Conservation (phyloP, 176 grass and related monocot genomes). For the Tillandsia fasciculata region DNA sequence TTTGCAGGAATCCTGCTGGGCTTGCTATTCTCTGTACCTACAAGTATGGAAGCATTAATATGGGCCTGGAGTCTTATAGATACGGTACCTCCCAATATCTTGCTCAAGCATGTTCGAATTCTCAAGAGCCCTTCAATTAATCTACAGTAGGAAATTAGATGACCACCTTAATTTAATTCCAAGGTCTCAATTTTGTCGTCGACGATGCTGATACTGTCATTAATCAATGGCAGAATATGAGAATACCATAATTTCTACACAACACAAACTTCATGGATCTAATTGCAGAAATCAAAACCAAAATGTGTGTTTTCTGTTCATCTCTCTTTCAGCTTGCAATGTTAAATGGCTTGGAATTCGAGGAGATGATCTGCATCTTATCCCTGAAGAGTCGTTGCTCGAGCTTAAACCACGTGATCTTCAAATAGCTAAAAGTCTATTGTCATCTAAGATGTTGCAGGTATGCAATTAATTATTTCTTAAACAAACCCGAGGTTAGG, state of each 20-base stretch:
- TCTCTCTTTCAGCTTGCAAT: constrained; percentile 65
- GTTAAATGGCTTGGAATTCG: constrained; percentile 92
- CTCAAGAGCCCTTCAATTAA: not conserved
- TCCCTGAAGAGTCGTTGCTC: constrained; percentile 48
- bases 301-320: not conserved
- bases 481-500: constrained; percentile 5
- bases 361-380: constrained; percentile 66
- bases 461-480: constrained; percentile 25
- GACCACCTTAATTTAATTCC: constrained; percentile 10
- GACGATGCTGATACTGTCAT: not conserved
- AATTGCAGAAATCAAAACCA: no score
- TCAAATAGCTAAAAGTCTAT: constrained; percentile 71
- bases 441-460: constrained; percentile 69
- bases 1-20: constrained; percentile 86
- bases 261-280: no score
- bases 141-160: constrained; percentile 10
- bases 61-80: constrained; percentile 93
- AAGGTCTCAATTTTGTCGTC: not conserved
- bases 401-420: constrained; percentile 63
- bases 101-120: not conserved
- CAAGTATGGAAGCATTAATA: constrained; percentile 85
- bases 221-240: no score
- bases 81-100: constrained; percentile 45
- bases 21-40: constrained; percentile 94
- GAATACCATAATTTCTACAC: no score